A percentile compares a stretch with the other conserved stretches of the same genome.
phyloP scores from a whole-genome alignment of 129 eudicot species.

The Centaurea solstitialis region DNA sequence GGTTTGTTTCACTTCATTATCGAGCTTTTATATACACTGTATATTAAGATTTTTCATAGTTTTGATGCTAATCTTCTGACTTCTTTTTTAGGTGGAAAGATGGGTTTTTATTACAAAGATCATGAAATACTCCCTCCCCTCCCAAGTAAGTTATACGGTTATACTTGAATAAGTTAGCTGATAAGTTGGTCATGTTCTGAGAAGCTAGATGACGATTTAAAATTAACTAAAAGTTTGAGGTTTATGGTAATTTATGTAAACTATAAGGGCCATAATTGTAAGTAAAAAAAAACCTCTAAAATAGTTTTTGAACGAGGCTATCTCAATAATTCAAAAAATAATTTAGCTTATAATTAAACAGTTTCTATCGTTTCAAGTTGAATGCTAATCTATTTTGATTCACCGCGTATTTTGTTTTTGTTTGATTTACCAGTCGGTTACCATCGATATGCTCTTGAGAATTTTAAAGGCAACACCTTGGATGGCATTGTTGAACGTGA shows the following conservation, averaged over 20 bases:
- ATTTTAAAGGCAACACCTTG: constrained; percentile 51
- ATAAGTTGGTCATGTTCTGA: not conserved
- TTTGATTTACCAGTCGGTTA: constrained; percentile 61
- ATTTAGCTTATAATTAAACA: not conserved
- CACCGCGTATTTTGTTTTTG: not conserved
- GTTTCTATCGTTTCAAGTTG: not conserved
- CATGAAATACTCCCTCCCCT: constrained; percentile 96
- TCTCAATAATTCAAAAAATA: not conserved
- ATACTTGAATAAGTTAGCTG: not conserved
- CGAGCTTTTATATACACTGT: not conserved
- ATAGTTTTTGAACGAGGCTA: too few species aligned
- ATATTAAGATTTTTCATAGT: not conserved
- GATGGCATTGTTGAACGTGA: constrained; percentile 58
- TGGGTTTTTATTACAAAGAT: constrained; percentile 91
- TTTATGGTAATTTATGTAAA: not conserved
- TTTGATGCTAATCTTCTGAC: not conserved
- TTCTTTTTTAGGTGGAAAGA: constrained; percentile 67
- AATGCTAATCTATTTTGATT: constrained; percentile 9
- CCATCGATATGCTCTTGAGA: constrained; percentile 70
- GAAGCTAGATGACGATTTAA: not conserved
- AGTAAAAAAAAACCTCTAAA: too few species aligned
- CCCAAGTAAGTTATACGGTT: constrained; percentile 60
- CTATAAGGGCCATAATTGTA: not conserved
- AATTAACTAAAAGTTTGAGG: not conserved
- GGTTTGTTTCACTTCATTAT: constrained; percentile 45